phyloP scores from a whole-genome alignment of 805 yeast genomes.

The Hanseniaspora guilliermondii region DNA sequence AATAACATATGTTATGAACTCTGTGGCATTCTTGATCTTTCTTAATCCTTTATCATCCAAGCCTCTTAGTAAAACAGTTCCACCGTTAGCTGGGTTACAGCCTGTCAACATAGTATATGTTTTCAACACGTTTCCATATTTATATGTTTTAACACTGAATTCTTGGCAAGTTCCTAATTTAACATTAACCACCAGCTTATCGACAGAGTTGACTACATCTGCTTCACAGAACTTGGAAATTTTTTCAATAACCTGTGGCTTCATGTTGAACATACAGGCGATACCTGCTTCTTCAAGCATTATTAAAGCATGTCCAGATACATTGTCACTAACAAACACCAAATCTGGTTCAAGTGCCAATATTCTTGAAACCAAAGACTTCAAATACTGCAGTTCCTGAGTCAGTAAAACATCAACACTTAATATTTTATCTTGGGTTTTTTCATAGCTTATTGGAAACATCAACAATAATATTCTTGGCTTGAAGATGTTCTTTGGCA shows the following conservation, averaged over 20 bases:
- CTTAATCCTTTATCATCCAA: slow-evolving; percentile 47
- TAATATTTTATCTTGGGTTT: slow-evolving; percentile 64
- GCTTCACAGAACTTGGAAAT: slow-evolving; percentile 69
- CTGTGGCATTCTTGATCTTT: slow-evolving; percentile 64
- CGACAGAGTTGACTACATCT: slow-evolving; percentile 75
- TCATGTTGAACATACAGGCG: slow-evolving; percentile 68
- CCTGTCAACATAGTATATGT: slow-evolving; percentile 74
- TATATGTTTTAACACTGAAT: slow-evolving; percentile 59
- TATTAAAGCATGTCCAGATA: slow-evolving; percentile 70
- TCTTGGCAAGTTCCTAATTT: slow-evolving; percentile 62
- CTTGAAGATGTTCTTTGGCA: slow-evolving; percentile 50
- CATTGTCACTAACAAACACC: slow-evolving; percentile 62
- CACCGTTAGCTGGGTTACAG: slow-evolving; percentile 58
- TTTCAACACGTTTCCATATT: slow-evolving; percentile 44
- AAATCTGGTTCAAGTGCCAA: slow-evolving; percentile 66
- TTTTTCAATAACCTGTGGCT: slow-evolving; percentile 69
- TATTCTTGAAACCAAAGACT: slow-evolving; percentile 68
- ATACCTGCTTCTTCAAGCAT: slow-evolving; percentile 62
- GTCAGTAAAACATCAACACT: slow-evolving; percentile 73
- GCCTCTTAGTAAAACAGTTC: slow-evolving; percentile 81
- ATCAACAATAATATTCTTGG: slow-evolving; percentile 75
- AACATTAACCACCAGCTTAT: slow-evolving; percentile 60
- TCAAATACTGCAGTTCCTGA: slow-evolving; percentile 75
- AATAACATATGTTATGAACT: slow-evolving; percentile 66
- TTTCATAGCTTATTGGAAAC: slow-evolving; percentile 79